Base-by-base conservation (phyloP, 1,139 yeast species). In the Blastobotrys indianensis region DNA sequence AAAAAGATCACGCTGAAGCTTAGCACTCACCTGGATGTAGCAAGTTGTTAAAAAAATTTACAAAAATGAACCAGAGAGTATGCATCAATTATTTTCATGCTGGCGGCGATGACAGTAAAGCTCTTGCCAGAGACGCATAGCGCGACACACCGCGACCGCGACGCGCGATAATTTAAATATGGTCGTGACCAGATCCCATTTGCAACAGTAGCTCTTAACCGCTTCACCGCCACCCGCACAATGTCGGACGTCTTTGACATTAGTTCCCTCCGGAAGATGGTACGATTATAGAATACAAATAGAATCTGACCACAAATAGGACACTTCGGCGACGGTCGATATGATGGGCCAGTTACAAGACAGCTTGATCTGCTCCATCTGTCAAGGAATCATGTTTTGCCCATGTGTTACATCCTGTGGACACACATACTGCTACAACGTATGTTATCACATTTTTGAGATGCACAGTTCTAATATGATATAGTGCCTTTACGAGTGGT, bases 361-460 rank as follows among this genome's bases (percentile, higher is more conserved):
- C 29, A 47, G 50, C 15, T 36, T 64, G 35, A 50, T 55, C 5
- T 65, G 69, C 47, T 58, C 64, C 10, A 57, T 65, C 25, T 65
- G 69, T 50, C 67, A 62, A 42, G 63, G 63, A 16, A 53, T 60
- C 15, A 59, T 65, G 57, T 62, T 56, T 35, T 56, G 54, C 32
- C 69, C 69, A 10, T 55, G 55, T 42, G 56, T 60, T 12, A 62
- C 66, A 9, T 50, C 57, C 28, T 65, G 69, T 47, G 69, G 69
- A 2, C 69, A 65, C 43, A 55, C 65, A 1, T 64, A 61, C 45
- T 65, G 69, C 52, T 58, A 57, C 42, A 51, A 54, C 20, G 60
- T 57, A 45, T 37, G 59, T 50, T n/a, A 12, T 9, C 10, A 8
- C 28, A n/a, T 12, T 16, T 15, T 15, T 12, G 13, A 12, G 6